Evolutionary conservation across 2,329 filamentous ascomycete genomes (phyloP).

Genomic region (Botrytis galanthina): DNA sequence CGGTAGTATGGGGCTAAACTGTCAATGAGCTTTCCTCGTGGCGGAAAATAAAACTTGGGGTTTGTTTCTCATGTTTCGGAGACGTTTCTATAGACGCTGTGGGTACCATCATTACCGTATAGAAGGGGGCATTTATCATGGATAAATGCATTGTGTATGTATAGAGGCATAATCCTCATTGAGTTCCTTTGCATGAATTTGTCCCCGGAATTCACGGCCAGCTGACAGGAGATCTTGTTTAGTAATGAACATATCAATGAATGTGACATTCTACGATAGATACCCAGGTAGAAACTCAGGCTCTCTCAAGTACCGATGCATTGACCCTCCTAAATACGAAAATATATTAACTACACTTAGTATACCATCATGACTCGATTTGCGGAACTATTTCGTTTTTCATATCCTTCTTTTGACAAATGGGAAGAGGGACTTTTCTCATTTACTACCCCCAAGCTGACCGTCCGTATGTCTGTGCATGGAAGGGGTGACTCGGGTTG

Average conservation of each 20-base stretch:
- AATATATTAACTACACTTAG: too few relatives aligned
- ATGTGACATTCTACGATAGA: background rate
- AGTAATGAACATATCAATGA: background rate
- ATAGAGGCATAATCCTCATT: background rate
- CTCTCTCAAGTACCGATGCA: background rate
- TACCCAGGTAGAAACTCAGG: background rate
- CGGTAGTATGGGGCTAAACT: background rate
- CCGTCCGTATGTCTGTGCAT: slow-evolving; percentile 2
- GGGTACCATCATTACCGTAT: background rate
- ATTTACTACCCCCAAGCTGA: background rate
- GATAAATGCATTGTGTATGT: background rate
- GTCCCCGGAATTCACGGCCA: background rate
- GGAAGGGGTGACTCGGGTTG: background rate
- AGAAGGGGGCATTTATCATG: background rate
- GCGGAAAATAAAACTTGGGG: background rate
- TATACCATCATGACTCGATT: background rate
- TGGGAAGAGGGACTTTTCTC: background rate
- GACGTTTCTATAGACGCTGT: slow-evolving; percentile 11
- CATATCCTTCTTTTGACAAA: background rate
- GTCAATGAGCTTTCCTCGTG: background rate
- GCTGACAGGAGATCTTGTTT: background rate
- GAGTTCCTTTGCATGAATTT: background rate
- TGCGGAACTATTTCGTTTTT: background rate
- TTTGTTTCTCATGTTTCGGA: slow-evolving; percentile 13
- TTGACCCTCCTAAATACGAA: background rate